phyloP scores from a whole-genome alignment of 345 rosid species.

The Citropsis articulata region DNA sequence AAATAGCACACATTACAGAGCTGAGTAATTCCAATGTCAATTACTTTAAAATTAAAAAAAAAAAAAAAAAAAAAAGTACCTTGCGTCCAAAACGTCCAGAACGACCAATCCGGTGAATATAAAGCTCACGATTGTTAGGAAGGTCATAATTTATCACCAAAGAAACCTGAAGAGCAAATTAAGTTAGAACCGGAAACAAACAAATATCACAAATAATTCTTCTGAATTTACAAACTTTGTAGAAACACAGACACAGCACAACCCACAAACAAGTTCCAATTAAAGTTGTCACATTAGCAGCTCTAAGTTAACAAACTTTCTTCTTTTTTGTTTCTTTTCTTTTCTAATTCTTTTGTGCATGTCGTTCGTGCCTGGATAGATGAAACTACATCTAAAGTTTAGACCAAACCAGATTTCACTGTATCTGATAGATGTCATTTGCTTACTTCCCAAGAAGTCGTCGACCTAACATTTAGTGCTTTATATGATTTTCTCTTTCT shows the following conservation, averaged over 20 bases:
- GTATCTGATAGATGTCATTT: background rate
- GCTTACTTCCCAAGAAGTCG: background rate
- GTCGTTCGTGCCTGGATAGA: background rate
- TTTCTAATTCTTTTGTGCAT: background rate
- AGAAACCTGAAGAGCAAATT: conserved; percentile 59
- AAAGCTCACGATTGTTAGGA: conserved; percentile 96
- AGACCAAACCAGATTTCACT: background rate
- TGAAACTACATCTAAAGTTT: no score
- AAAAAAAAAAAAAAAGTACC: conserved; percentile 38
- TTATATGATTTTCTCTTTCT: background rate
- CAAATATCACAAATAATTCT: background rate
- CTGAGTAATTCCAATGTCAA: background rate
- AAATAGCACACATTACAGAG: background rate
- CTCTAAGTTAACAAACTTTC: background rate
- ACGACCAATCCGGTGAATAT: conserved; percentile 96
- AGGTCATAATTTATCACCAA: conserved; percentile 95
- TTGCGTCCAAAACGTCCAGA: conserved; percentile 98
- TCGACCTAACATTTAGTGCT: background rate
- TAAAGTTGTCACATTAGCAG: background rate
- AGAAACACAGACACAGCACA: background rate
- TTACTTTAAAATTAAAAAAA: background rate
- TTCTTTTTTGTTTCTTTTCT: background rate
- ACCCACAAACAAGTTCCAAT: background rate
- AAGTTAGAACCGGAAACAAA: background rate
- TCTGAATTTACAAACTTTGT: background rate